Percentiles rank a stretch among this genome's conserved stretches.
Evolutionary conservation across 78 protist species (phyloP).

Genomic region (Dictyostelium firmibasis): DNA sequence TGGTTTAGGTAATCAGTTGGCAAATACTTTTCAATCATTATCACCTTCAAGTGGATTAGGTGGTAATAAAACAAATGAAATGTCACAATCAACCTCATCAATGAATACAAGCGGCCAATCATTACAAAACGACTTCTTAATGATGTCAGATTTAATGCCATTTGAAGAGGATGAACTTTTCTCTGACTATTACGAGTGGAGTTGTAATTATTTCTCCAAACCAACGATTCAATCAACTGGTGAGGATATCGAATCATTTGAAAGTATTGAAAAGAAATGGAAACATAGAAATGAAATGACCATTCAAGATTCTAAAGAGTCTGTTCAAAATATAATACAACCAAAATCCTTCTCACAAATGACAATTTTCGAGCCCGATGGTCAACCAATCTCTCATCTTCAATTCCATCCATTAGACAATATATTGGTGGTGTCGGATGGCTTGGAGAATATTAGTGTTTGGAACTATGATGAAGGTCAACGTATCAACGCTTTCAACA

Average conservation of each 20-base stretch:
- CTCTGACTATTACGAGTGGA: slow-evolving; percentile 78
- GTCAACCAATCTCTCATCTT: slow-evolving; percentile 25
- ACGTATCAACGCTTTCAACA: slow-evolving; percentile 63
- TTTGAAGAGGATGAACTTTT: slow-evolving; percentile 76
- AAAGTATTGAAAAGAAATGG: slow-evolving; percentile 80
- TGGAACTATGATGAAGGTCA: slow-evolving; percentile 83
- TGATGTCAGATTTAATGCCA: neutral
- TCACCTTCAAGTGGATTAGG: neutral
- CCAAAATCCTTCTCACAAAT: too few species aligned
- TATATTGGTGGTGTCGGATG: slow-evolving; percentile 70
- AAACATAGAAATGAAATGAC: too few species aligned
- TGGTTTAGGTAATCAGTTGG: slow-evolving; percentile 2
- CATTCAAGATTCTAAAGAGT: too few species aligned
- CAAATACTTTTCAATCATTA: slow-evolving; percentile 1
- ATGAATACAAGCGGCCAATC: neutral
- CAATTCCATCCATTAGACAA: slow-evolving; percentile 85
- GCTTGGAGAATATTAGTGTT: slow-evolving; percentile 58
- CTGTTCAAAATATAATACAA: too few species aligned
- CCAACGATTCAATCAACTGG: slow-evolving; percentile 73
- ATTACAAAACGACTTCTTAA: neutral
- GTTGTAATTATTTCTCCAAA: slow-evolving; percentile 72
- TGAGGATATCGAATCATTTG: slow-evolving; percentile 76
- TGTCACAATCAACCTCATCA: neutral
- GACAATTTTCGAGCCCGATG: slow-evolving; percentile 47
- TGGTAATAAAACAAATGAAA: neutral